Conservation (phyloP, 169 alveolate genomes). For the Plasmodium malariae region DNA sequence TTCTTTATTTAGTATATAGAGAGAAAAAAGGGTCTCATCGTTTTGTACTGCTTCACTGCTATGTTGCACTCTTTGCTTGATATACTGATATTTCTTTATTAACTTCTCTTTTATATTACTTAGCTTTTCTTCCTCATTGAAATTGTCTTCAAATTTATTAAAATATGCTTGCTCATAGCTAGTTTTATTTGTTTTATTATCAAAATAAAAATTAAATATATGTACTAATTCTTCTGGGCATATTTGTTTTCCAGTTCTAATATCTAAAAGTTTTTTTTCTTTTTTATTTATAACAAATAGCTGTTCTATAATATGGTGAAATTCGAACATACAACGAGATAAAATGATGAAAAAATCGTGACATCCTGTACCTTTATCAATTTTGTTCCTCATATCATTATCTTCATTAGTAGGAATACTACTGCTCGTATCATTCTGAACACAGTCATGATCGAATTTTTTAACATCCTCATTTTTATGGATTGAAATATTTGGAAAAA, state of each 20-base stretch:
- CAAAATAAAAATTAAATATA: conserved; percentile 56
- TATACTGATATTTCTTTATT: conserved; percentile 17
- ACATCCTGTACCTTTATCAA: neutral
- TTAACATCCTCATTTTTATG: neutral
- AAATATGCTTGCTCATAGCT: neutral
- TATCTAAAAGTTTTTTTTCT: neutral
- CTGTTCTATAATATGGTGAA: conserved; percentile 18
- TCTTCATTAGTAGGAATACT: neutral
- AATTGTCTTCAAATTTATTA: neutral
- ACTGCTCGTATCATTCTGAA: neutral
- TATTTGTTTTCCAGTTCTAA: conserved; percentile 11
- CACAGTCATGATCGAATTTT: neutral
- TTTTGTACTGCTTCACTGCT: neutral
- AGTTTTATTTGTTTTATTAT: neutral
- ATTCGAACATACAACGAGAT: conserved; percentile 28
- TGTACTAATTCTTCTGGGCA: conserved; percentile 12
- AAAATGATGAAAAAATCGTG: neutral
- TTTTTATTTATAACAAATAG: conserved; percentile 18
- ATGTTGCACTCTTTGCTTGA: neutral
- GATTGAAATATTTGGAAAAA: neutral
- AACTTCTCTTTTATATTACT: conserved; percentile 30
- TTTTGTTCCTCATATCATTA: neutral
- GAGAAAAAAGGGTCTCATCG: conserved; percentile 15
- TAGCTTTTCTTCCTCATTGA: conserved; percentile 20
- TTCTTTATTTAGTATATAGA: conserved; percentile 52